Evolutionary conservation across 2,329 filamentous ascomycete species (phyloP), one percentile per base, ranked within the genome.

Genomic region (Paracoccidioides brasiliensis): DNA sequence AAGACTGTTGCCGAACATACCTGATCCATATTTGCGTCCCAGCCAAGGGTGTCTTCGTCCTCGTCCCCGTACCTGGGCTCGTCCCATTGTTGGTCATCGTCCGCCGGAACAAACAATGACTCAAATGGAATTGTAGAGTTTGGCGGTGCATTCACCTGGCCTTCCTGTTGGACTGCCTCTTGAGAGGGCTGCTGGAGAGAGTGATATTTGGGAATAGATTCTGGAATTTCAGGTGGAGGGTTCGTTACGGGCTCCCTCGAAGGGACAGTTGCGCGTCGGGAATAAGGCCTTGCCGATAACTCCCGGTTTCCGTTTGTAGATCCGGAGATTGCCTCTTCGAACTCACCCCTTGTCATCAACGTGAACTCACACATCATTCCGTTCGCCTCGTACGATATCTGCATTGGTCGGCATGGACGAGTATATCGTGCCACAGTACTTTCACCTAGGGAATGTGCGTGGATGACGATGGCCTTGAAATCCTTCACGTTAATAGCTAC

Each of bases 401-500:
- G 81, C 59, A 84, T 64, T 3, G 82, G 82, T 35, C 79, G 75
- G 38, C 75, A 79, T 4, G 82, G 80, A 28, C 74, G 73, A 2
- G 81, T 83, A 62, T 83, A 84, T 55, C 73, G 74, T 38, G 80
- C 80, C 41, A 74, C 78, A 10, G 85, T 70, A 5, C 70, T 72
- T 1, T 74, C 74, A 61, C 77, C 76, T 37, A 81, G 69, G 0
- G 79, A 79, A 58, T 83, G 80, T 5, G 82, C 81, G 64, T 85
- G 81, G 1, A 76, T 71, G 30, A 84, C 79, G 32, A 83, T 80
- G 6, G 82, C 78, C 63, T 80, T 81, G 72, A 85, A 85, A 64
- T 85, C 82, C 64, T 82, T 84, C 55, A 83, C 76, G 62, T 76
- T 82, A 59, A 83, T 82, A 52, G 80, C 76, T 59, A 84, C 77